Evolutionary conservation across 2,329 filamentous ascomycete genomes (phyloP), one percentile per base, ranked within the genome.

Genomic region (Microsporum ferrugineum): DNA sequence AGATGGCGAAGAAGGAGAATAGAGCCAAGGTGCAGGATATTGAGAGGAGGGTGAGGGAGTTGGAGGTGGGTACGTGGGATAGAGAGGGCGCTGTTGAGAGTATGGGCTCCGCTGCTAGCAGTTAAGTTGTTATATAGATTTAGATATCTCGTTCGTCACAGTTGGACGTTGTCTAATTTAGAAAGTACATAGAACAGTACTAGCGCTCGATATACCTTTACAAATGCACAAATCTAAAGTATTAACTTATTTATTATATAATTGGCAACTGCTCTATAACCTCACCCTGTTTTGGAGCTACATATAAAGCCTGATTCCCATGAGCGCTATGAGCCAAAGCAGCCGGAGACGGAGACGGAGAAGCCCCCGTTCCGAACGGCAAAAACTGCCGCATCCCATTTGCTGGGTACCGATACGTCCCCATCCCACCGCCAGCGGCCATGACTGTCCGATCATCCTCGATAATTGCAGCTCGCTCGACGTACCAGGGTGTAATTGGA

Each of bases 41-140:
- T 59, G 77, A 86, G 55, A 70, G 73, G n/a, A 73, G 76, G 45
- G 82, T 91, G 1, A 78, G 81, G 67, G 66, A 66, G 41, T 72
- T 96, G 53, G 91, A 96, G 76, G 78, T 78, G 68, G 78, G 80
- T 62, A 90, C 86, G 36, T 95, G 91, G 89, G 82, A 91, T 72
- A 77, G 84, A 61, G 72, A 76, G 39, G 87, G 82, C 71, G 88
- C 88, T 1, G 82, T 87, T 33, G 89, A 94, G 71, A 86, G 90
- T 71, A 70, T 85, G 62, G 85, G 84, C 0, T 75, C 71, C 62
- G 73, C 76, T 33, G 56, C 49, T 23, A 55, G 49, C 49, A 34
- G 29, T n/a, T 53, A 53, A 17, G 31, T 34, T 27, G 10, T 5
- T 51, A 14, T 6, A 53, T 34, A 12, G 17, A 23, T 23, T 1